A percentile compares a stretch with the other conserved stretches of the same genome.
phyloP scores from a whole-genome alignment of 345 rosid species.

The Hypericum androsaemum region DNA sequence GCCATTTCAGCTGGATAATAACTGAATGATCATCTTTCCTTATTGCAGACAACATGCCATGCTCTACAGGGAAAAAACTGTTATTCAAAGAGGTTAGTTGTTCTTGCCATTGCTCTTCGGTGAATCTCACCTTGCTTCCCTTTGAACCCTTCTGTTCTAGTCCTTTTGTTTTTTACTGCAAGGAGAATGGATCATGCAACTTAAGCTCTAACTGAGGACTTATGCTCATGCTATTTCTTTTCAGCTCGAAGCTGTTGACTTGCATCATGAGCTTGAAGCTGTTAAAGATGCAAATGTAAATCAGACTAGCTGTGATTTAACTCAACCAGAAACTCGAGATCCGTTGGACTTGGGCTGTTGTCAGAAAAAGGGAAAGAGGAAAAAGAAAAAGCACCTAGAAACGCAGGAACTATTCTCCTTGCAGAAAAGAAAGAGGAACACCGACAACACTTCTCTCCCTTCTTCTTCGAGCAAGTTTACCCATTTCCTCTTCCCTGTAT shows the following conservation, averaged over 20 bases:
- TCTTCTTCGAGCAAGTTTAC: slow-evolving; percentile 32
- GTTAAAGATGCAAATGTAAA: too few relatives aligned
- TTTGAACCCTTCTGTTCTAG: neutral
- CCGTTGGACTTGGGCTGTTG: too few relatives aligned
- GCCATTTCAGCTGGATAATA: neutral
- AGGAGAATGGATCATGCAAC: neutral
- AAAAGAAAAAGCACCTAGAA: too few relatives aligned
- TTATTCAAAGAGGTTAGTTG: slow-evolving; percentile 27
- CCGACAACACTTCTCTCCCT: slow-evolving; percentile 13
- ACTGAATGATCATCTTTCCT: neutral
- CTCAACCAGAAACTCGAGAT: too few relatives aligned
- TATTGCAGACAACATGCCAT: slow-evolving; percentile 38
- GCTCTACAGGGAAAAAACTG: slow-evolving; percentile 28
- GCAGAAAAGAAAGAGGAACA: slow-evolving; percentile 31
- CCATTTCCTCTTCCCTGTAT: too few relatives aligned
- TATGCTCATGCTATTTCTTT: neutral
- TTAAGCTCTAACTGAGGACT: neutral
- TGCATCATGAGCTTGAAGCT: too few relatives aligned
- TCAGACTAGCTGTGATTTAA: too few relatives aligned
- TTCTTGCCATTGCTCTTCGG: neutral
- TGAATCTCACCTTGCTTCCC: neutral
- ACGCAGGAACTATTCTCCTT: too few relatives aligned
- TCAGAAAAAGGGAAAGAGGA: too few relatives aligned
- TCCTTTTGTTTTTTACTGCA: neutral
- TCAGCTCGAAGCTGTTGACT: neutral